A percentile compares a stretch with the other conserved stretches of the same genome.
phyloP scores from a whole-genome alignment of 2,329 filamentous ascomycete genomes.

The Fusarium napiforme region DNA sequence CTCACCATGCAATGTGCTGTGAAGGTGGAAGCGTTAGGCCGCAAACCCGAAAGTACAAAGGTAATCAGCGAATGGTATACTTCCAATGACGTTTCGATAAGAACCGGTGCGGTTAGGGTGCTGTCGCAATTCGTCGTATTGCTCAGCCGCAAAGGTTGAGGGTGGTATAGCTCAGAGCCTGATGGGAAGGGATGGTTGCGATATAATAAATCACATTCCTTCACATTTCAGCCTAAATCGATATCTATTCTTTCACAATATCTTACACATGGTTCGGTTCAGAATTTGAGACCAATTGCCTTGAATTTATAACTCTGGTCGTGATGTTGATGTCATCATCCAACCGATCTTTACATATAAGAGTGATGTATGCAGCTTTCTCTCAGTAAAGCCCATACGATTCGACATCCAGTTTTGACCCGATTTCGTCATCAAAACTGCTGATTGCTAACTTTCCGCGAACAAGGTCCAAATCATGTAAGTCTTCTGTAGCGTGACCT shows the following conservation, averaged over 20 bases:
- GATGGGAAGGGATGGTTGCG: neutral
- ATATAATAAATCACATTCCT: neutral
- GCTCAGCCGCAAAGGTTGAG: neutral
- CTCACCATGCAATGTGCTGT: neutral
- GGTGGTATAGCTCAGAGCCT: neutral
- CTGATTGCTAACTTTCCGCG: fast-evolving
- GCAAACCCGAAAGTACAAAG: neutral
- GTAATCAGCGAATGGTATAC: fast-evolving
- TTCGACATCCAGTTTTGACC: fast-evolving
- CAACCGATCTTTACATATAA: fast-evolving
- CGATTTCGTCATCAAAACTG: fast-evolving
- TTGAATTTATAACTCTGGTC: neutral
- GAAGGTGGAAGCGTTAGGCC: neutral
- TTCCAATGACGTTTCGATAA: neutral
- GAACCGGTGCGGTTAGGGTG: fast-evolving
- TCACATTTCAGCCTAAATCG: neutral
- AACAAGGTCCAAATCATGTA: neutral
- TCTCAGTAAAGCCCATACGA: too few species aligned
- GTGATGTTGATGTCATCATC: too few species aligned
- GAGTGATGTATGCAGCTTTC: fast-evolving
- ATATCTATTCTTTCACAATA: fast-evolving
- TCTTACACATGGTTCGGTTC: fast-evolving
- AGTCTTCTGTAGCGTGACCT: neutral
- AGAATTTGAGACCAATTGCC: fast-evolving
- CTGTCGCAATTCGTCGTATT: fast-evolving